Percentiles rank a stretch among this genome's conserved stretches.
These are phyloP conservation scores for Sutorius australiensis DNA, from an alignment of 768 basidiomycete genomes.

Conservation along the genomic window DNA sequence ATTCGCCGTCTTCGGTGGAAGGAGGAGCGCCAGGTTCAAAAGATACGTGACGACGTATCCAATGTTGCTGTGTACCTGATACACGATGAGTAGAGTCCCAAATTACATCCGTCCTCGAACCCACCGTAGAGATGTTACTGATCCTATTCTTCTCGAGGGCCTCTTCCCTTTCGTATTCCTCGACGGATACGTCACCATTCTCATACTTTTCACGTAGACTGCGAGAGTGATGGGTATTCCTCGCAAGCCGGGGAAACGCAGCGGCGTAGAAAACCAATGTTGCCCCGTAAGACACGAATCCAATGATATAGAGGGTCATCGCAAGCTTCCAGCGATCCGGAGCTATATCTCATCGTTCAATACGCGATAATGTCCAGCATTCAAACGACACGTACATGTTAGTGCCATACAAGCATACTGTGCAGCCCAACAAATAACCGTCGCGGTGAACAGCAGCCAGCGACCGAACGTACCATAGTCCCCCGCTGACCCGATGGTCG, in stretches of 20 bases:
- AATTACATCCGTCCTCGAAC: slow-evolving; percentile 7
- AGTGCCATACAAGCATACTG: slow-evolving; percentile 76
- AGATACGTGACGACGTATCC: slow-evolving; percentile 65
- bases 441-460: slow-evolving; percentile 70
- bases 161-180: slow-evolving; percentile 70
- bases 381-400: slow-evolving; percentile 45
- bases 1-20: slow-evolving; percentile 43
- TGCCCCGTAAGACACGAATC: slow-evolving; percentile 76
- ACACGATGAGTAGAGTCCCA: neutral
- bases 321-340: slow-evolving; percentile 69
- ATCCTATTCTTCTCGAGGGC: slow-evolving; percentile 81
- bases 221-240: slow-evolving; percentile 67
- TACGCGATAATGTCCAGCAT: neutral
- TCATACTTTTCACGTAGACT: slow-evolving; percentile 53
- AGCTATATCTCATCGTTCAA: slow-evolving; percentile 33
- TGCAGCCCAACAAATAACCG: slow-evolving; percentile 74
- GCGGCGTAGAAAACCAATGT: slow-evolving; percentile 81
- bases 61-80: slow-evolving; percentile 69
- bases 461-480: slow-evolving; percentile 55
- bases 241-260: slow-evolving; percentile 73
- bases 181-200: slow-evolving; percentile 52
- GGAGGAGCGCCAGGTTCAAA: slow-evolving; percentile 66
- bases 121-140: slow-evolving; percentile 78
- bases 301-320: slow-evolving; percentile 76
- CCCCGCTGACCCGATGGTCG: slow-evolving; percentile 56